phyloP scores from a whole-genome alignment of 164 flowering plant genomes.

The Aristolochia contorta region DNA sequence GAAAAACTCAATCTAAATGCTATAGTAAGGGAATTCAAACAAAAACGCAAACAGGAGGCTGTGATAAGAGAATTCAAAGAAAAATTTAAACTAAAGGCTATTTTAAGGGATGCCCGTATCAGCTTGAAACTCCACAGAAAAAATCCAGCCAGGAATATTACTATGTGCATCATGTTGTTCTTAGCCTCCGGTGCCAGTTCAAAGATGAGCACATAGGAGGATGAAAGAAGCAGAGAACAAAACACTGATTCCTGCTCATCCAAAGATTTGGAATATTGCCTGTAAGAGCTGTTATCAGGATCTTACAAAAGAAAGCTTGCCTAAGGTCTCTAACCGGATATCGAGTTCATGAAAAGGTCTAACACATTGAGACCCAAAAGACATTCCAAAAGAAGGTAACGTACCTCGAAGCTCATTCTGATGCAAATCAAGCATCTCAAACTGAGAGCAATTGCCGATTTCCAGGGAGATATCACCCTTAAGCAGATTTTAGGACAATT shows the following conservation, averaged over 20 bases:
- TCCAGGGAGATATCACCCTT: constrained; percentile 37
- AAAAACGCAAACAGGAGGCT: too few species aligned
- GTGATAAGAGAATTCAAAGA: too few species aligned
- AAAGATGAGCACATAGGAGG: constrained; percentile 6
- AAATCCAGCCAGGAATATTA: constrained; percentile 18
- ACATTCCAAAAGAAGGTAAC: constrained; percentile 28
- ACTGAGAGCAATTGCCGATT: constrained; percentile 38
- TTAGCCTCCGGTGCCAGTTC: constrained; percentile 11
- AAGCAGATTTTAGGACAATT: constrained; percentile 41
- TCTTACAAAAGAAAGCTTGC: constrained; percentile 37
- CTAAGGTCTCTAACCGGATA: constrained; percentile 35
- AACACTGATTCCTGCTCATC: constrained; percentile 20
- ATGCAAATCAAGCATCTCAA: constrained; percentile 52
- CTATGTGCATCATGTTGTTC: constrained; percentile 14
- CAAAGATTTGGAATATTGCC: constrained; percentile 46
- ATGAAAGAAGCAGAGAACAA: constrained; percentile 17
- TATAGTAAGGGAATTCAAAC: too few species aligned
- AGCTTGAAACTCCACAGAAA: constrained; percentile 3
- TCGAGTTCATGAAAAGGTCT: constrained; percentile 41
- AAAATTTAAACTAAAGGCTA: too few species aligned
- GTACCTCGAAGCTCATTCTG: constrained; percentile 35
- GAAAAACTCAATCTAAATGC: too few species aligned
- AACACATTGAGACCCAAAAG: constrained; percentile 35
- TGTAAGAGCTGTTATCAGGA: constrained; percentile 21
- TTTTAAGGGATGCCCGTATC: background rate